Conservation (phyloP, 1,284 basidiomycete genomes). For the Pseudozyma thailandica region DNA sequence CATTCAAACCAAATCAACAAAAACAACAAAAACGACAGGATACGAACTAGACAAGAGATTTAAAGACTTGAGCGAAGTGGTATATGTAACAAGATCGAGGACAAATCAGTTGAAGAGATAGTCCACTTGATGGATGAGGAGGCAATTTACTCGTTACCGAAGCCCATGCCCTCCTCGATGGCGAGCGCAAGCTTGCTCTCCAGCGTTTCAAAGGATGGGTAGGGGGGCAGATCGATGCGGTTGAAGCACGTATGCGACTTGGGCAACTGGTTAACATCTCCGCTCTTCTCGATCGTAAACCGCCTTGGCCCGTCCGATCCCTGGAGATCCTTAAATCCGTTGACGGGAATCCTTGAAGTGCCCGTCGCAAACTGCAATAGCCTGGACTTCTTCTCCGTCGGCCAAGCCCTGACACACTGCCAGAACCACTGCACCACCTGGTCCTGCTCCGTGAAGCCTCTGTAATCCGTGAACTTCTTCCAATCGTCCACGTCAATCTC, state of each 20-base stretch:
- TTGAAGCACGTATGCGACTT: slow-evolving; percentile 68
- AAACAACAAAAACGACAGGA: too few species aligned
- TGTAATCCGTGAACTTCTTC: slow-evolving; percentile 75
- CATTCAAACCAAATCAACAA: too few species aligned
- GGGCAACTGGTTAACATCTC: slow-evolving; percentile 65
- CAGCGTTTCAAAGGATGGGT: slow-evolving; percentile 60
- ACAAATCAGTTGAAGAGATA: not conserved
- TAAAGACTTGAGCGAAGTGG: too few species aligned
- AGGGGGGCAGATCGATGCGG: slow-evolving; percentile 67
- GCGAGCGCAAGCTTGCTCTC: slow-evolving; percentile 66
- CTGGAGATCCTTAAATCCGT: slow-evolving; percentile 98
- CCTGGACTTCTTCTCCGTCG: slow-evolving; percentile 92
- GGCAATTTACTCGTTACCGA: slow-evolving; percentile 60
- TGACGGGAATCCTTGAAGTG: slow-evolving; percentile 95
- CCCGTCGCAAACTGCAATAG: slow-evolving; percentile 94
- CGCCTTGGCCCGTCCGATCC: slow-evolving; percentile 87
- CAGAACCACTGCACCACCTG: slow-evolving; percentile 99
- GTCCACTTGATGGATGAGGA: not conserved
- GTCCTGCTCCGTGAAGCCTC: slow-evolving; percentile 70
- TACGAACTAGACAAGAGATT: too few species aligned
- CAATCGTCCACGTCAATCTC: slow-evolving; percentile 86
- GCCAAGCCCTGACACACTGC: slow-evolving; percentile 96
- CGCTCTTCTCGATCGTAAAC: slow-evolving; percentile 68
- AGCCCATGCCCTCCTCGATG: slow-evolving; percentile 66
- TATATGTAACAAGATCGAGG: not conserved